These are phyloP conservation scores for Fusarium dlaminii DNA, from an alignment of 2,329 filamentous ascomycete species.

Conservation along the genomic window DNA sequence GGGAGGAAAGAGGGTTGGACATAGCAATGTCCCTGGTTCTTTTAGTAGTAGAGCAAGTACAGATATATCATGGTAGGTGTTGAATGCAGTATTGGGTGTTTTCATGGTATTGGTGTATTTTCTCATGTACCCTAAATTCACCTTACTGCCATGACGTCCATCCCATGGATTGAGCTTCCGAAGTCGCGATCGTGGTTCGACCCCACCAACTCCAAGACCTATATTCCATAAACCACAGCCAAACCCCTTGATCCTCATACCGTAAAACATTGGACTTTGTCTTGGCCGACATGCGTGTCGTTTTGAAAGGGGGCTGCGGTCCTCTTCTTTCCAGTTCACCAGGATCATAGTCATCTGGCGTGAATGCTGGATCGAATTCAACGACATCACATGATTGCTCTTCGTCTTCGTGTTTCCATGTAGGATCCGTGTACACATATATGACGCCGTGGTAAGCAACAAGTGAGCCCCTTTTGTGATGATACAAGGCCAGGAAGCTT, in stretches of 20 bases:
- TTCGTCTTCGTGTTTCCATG: background rate
- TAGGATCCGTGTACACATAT: background rate
- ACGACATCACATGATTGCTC: background rate
- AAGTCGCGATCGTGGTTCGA: background rate
- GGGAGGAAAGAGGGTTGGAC: background rate
- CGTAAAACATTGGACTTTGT: background rate
- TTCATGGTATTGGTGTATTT: background rate
- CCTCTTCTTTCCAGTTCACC: background rate
- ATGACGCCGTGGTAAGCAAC: background rate
- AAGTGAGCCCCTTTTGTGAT: background rate
- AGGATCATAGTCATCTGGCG: background rate
- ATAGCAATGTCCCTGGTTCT: accelerated
- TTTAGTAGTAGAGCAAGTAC: accelerated
- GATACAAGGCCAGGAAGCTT: background rate
- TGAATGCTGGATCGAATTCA: background rate
- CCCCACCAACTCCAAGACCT: background rate
- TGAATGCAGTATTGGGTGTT: background rate
- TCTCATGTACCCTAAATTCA: background rate
- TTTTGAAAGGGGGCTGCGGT: background rate
- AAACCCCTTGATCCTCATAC: background rate
- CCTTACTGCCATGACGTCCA: background rate
- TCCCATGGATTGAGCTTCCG: background rate
- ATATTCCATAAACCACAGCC: background rate
- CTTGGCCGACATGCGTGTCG: background rate
- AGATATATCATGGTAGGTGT: background rate